Evolutionary conservation across 306 rosid genomes (phyloP), one percentile per base, ranked within the genome.

Genomic region (Cicer bijugum): DNA sequence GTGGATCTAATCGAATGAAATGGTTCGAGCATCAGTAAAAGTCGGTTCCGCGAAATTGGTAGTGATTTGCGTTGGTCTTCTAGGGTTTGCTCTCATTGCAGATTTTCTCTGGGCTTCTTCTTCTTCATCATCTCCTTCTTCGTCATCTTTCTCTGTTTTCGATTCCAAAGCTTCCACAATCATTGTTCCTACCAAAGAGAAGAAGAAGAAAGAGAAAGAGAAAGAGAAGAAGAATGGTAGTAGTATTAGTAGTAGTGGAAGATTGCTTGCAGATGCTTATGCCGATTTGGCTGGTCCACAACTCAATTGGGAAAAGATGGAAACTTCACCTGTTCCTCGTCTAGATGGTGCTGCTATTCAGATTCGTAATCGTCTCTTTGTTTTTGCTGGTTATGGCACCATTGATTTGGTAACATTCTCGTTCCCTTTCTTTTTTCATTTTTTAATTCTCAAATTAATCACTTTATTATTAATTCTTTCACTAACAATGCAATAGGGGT

Each of bases 341-440:
- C 90, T 93, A 10, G 98, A 93, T 77, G 98, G 98, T n/a, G 89
- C 92, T 42, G 93, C 97, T 6, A 82, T 91, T 71, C 98, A 93
- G 89, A 91, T 93, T 67, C 86, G 84, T 17, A 63, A 91, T 84
- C 92, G 79, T 14, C 81, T 93, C 12, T 93, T 80, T 16, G 94
- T 93, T 16, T 93, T 93, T 59, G 97, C 98, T 7, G 98, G 98
- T 14, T 93, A 93, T 47, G 98, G 92, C 47, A 81, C 91, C 44
- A 82, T 93, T 75, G 85, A 85, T 84, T 33, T 68, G 98, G 16
- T 7, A 42, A 20, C 38, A 2, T 11, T 33, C 12, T 12, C 14
- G 3, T 58, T 58, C 7, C 23, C 7, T 4, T 20, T 19, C 28
- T 23, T 4, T 15, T 16, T 0, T 2, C 7, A 0, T 17, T 17